Conservation (phyloP, 1,284 basidiomycete species). For the Melampsora abietis-canadensis region DNA sequence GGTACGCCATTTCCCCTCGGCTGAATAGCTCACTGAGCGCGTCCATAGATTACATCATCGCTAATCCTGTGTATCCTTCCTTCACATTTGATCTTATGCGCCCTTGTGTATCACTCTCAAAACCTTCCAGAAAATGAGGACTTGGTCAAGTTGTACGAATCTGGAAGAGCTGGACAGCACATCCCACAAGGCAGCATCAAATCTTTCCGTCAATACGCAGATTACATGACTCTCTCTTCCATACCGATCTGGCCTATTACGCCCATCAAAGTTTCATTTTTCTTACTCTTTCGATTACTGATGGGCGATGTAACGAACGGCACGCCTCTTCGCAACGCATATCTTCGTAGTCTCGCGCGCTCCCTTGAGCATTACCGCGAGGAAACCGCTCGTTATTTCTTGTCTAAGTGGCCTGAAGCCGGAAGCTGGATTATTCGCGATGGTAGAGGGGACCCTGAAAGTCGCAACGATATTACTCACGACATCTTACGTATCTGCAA, state of each 20-base stretch:
- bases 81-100: neutral
- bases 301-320: conserved; percentile 22
- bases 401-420: conserved; percentile 16
- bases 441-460: conserved; percentile 18
- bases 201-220: conserved; percentile 25
- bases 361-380: conserved; percentile 21
- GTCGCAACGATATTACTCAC: conserved; percentile 24
- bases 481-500: conserved; percentile 26
- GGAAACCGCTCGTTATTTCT: conserved; percentile 15
- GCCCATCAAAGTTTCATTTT: conserved; percentile 16
- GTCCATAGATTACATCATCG: neutral
- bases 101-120: neutral
- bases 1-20: neutral
- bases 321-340: conserved; percentile 13
- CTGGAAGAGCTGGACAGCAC: conserved; percentile 16
- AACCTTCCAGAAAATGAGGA: conserved; percentile 10
- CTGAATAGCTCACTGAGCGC: neutral
- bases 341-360: conserved; percentile 16
- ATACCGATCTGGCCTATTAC: conserved; percentile 23
- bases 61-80: neutral
- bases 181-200: conserved; percentile 23
- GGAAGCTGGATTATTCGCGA: conserved; percentile 32
- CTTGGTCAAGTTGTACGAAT: conserved; percentile 17
- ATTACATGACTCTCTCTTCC: conserved; percentile 13
- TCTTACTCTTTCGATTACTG: conserved; percentile 12